phyloP scores from a whole-genome alignment of 2,329 filamentous ascomycete genomes.

The Venturia nashicola region DNA sequence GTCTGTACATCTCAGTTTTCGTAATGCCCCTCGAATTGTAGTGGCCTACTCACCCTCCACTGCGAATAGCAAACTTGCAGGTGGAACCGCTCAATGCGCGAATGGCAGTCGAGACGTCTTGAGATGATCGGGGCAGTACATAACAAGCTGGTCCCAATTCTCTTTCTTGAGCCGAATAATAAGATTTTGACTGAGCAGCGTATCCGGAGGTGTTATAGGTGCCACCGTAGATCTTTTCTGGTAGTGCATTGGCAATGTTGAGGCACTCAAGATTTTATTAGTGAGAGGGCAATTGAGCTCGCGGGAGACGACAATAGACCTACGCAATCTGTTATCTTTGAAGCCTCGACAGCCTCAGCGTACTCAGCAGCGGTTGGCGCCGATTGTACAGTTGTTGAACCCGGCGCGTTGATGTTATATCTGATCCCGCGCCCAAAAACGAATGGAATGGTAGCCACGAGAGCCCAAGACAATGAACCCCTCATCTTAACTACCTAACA shows the following conservation, averaged over 20 bases:
- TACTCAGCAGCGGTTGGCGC: background rate
- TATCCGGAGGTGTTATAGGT: background rate
- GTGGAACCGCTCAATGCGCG: conserved; percentile 11
- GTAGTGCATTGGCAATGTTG: background rate
- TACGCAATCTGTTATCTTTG: background rate
- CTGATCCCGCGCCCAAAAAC: background rate
- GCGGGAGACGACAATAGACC: background rate
- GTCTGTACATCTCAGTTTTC: background rate
- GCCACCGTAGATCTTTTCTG: background rate
- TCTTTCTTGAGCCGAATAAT: background rate
- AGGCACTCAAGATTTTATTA: background rate
- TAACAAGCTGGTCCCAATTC: conserved; percentile 7
- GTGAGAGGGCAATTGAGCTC: background rate
- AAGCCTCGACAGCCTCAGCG: background rate
- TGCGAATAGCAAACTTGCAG: conserved; percentile 15
- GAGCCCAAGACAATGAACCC: background rate
- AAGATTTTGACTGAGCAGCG: background rate
- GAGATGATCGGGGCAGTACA: background rate
- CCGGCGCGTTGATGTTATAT: background rate
- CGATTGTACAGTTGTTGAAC: background rate
- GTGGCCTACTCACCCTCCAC: conserved; percentile 11
- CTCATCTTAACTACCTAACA: background rate
- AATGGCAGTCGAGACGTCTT: conserved; percentile 4
- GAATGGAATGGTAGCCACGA: background rate
- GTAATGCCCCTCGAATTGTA: too few relatives aligned